Evolutionary conservation across 768 basidiomycete genomes (phyloP).

Genomic region (Lentinula sp.): DNA sequence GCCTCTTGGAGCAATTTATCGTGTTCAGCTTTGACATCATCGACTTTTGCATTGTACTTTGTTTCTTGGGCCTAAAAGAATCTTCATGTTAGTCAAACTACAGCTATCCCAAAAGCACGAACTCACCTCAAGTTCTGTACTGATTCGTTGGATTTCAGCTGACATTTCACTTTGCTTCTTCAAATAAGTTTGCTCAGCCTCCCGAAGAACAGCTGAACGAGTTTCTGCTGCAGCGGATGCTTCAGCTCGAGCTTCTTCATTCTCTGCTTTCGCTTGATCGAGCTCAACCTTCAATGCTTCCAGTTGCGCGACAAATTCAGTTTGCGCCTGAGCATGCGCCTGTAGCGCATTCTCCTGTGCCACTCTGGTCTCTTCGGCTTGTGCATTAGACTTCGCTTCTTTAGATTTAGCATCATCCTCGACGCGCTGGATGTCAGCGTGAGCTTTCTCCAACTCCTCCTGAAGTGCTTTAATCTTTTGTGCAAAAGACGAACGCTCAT

Average conservation of each 20-base stretch:
- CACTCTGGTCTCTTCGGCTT: slow-evolving; percentile 32
- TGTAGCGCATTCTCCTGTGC: slow-evolving; percentile 43
- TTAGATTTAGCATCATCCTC: slow-evolving; percentile 39
- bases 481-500: slow-evolving; percentile 41
- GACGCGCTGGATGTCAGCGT: slow-evolving; percentile 40
- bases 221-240: slow-evolving; percentile 38
- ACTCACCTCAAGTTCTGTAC: slow-evolving; percentile 60
- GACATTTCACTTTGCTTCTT: slow-evolving; percentile 46
- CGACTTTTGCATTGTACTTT: slow-evolving; percentile 61
- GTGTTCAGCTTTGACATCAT: slow-evolving; percentile 61
- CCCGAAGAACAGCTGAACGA: slow-evolving; percentile 43
- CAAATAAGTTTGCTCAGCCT: slow-evolving; percentile 43
- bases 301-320: slow-evolving; percentile 35
- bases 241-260: slow-evolving; percentile 42
- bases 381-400: slow-evolving; percentile 36
- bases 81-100: background rate
- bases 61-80: slow-evolving; percentile 58
- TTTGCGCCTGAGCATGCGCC: slow-evolving; percentile 36
- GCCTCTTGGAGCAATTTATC: slow-evolving; percentile 55
- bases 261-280: slow-evolving; percentile 32
- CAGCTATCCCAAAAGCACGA: background rate
- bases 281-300: slow-evolving; percentile 43
- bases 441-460: slow-evolving; percentile 43
- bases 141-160: slow-evolving; percentile 50
- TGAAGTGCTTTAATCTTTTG: slow-evolving; percentile 46